Percentiles rank a stretch among this genome's conserved stretches.
Evolutionary conservation across 2,329 filamentous ascomycete species (phyloP).

Genomic region (Monosporascus sp.): DNA sequence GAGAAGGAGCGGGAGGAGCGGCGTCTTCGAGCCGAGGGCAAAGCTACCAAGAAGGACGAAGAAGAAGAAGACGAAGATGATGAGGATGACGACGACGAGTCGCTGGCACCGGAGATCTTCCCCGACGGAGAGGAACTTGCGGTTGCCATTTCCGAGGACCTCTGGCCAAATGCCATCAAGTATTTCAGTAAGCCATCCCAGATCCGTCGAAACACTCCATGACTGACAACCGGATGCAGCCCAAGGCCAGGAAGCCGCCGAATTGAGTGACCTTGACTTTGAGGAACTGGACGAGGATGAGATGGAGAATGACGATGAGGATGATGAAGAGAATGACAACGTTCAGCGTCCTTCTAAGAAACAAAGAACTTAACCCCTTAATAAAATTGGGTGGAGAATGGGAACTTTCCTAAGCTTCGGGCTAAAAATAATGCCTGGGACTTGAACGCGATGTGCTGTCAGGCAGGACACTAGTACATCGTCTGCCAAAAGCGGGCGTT

Average conservation of each 20-base stretch:
- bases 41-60: conserved; percentile 48
- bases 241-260: conserved; percentile 66
- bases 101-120: conserved; percentile 76
- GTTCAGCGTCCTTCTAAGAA: conserved; percentile 36
- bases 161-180: conserved; percentile 83
- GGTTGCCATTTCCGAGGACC: conserved; percentile 73
- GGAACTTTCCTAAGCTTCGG: conserved; percentile 1
- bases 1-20: conserved; percentile 58
- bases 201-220: neutral
- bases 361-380: conserved; percentile 28
- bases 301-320: conserved; percentile 19
- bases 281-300: conserved; percentile 44
- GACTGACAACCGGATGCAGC: conserved; percentile 42
- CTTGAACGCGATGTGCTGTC: neutral
- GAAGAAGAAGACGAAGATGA: conserved; percentile 52
- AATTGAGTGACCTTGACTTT: conserved; percentile 64
- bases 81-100: conserved; percentile 57
- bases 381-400: neutral
- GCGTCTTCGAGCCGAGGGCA: conserved; percentile 42
- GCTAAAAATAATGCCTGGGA: neutral
- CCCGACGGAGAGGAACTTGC: conserved; percentile 82
- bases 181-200: conserved; percentile 70
- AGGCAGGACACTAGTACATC: neutral
- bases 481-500: neutral
- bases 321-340: conserved; percentile 41